phyloP scores from a whole-genome alignment of 768 basidiomycete species.

The Russula virescens region DNA sequence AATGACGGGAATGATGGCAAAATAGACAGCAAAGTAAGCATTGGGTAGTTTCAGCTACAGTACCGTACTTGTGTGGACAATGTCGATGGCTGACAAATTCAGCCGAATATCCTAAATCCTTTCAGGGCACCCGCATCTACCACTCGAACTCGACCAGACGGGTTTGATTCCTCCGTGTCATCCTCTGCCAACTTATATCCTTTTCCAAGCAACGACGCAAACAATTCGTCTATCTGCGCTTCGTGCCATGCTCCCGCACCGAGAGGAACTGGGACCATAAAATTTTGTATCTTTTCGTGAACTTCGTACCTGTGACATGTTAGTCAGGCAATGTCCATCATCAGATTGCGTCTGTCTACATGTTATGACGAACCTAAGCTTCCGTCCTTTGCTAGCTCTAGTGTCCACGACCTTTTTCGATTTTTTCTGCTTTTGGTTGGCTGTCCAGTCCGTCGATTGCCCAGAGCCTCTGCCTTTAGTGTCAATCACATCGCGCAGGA shows the following conservation, averaged over 20 bases:
- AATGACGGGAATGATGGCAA: too few species aligned
- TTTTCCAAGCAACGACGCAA: conserved; percentile 78
- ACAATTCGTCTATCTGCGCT: conserved; percentile 93
- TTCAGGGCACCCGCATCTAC: neutral
- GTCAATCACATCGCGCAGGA: conserved; percentile 89
- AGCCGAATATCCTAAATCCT: neutral
- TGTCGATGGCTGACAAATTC: conserved; percentile 9
- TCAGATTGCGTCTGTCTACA: neutral
- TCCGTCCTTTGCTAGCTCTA: conserved; percentile 92
- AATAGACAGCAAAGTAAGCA: too few species aligned
- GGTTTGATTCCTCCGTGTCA: neutral
- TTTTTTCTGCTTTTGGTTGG: conserved; percentile 60
- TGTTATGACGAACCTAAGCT: conserved; percentile 57
- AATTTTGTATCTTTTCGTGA: conserved; percentile 95
- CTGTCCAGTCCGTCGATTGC: conserved; percentile 56
- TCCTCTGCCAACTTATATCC: conserved; percentile 31
- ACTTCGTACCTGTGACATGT: conserved; percentile 64
- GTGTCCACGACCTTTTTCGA: conserved; percentile 77
- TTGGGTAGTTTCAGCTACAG: too few species aligned
- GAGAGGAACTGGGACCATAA: conserved; percentile 82
- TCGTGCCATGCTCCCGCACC: conserved; percentile 79
- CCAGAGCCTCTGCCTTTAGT: conserved; percentile 39
- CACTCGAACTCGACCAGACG: neutral
- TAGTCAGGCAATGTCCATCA: neutral
- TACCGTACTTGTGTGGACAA: too few species aligned